Evolutionary conservation across 116 monocot genomes (phyloP).

Genomic region (Posidonia oceanica): DNA sequence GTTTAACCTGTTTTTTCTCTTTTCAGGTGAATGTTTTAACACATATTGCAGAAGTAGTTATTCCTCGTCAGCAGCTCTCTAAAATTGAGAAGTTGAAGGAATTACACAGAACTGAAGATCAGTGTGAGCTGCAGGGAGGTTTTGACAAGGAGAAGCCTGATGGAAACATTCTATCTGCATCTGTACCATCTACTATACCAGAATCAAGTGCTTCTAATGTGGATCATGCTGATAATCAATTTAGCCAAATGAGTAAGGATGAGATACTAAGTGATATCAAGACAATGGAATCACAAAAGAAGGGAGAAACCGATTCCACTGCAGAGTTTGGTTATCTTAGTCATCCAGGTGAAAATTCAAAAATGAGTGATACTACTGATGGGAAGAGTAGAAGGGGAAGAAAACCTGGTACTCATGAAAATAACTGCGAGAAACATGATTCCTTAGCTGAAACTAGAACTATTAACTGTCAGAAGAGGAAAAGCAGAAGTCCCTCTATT

Average conservation of each 20-base stretch:
- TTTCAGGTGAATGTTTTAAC: constrained; percentile 69
- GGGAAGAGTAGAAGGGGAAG: not conserved
- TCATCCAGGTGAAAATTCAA: not conserved
- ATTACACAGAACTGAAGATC: constrained; percentile 31
- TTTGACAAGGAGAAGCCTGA: not conserved
- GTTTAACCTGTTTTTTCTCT: not conserved
- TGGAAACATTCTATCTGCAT: not conserved
- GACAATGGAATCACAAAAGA: too few relatives aligned
- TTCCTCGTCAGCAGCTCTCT: constrained; percentile 4
- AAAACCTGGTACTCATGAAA: too few relatives aligned
- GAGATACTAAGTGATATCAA: too few relatives aligned
- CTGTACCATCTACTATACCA: not conserved
- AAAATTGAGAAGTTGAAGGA: constrained; percentile 39
- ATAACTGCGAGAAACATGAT: too few relatives aligned
- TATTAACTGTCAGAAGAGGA: not conserved
- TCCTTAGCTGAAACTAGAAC: too few relatives aligned
- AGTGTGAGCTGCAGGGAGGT: constrained; percentile 6
- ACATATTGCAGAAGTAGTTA: constrained; percentile 41
- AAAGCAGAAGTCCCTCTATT: not conserved
- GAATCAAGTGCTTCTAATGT: not conserved
- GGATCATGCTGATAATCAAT: too few relatives aligned
- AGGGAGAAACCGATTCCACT: too few relatives aligned
- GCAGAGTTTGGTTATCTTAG: too few relatives aligned
- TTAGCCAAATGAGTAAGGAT: too few relatives aligned
- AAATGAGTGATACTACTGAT: not conserved